A percentile compares a stretch with the other conserved stretches of the same genome.
Conservation (phyloP, 257 asterid species). For the Cinchona pubescens region DNA sequence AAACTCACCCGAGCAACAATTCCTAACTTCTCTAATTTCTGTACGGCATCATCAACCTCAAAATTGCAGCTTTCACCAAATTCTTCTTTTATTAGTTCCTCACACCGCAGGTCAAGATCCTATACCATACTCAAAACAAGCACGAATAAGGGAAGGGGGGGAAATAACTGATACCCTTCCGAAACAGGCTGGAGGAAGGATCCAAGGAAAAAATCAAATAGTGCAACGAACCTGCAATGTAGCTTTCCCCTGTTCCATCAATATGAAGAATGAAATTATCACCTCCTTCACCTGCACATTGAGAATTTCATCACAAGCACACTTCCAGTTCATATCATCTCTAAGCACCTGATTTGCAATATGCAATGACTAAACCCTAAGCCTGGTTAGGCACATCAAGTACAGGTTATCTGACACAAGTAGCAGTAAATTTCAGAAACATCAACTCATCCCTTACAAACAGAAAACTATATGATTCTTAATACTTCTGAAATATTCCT, state of each 20-base stretch:
- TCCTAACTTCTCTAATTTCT: slow-evolving; percentile 85
- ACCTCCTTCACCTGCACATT: slow-evolving; percentile 93
- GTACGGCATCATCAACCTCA: slow-evolving; percentile 92
- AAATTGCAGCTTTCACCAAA: slow-evolving; percentile 80
- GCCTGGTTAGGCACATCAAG: neutral
- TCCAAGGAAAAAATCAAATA: neutral
- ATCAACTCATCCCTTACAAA: neutral
- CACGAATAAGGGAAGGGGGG: slow-evolving; percentile 10
- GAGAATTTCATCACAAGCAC: slow-evolving; percentile 17
- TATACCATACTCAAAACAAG: slow-evolving; percentile 24
- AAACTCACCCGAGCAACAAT: slow-evolving; percentile 78
- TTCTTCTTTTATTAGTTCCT: slow-evolving; percentile 84
- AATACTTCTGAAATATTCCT: too few relatives aligned
- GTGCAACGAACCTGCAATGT: slow-evolving; percentile 65
- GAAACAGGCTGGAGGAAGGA: too few relatives aligned
- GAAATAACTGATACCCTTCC: slow-evolving; percentile 10
- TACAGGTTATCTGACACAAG: neutral
- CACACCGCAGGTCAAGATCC: slow-evolving; percentile 93
- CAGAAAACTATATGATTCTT: too few relatives aligned
- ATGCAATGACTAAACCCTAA: neutral
- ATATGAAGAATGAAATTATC: slow-evolving; percentile 80
- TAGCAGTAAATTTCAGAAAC: neutral
- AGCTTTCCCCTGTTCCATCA: slow-evolving; percentile 97
- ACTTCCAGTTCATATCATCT: neutral
- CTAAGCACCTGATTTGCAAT: neutral